These are phyloP conservation scores for Boletus subluridellus DNA, from an alignment of 1,284 basidiomycete genomes.

Conservation along the genomic window DNA sequence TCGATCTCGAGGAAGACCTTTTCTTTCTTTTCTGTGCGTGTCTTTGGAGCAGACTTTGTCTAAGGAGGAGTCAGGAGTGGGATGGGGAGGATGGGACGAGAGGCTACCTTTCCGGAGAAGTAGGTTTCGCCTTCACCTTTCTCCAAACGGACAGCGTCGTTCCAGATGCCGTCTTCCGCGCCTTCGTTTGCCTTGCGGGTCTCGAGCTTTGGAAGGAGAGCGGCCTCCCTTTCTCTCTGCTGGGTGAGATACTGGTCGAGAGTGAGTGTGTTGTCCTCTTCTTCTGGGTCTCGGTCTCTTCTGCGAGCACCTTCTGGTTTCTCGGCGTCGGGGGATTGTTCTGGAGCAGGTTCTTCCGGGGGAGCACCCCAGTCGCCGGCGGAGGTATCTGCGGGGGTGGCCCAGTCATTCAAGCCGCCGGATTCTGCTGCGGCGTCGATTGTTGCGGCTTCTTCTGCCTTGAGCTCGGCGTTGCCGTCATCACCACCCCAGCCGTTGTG, in stretches of 20 bases:
- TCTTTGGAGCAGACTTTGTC: constrained; percentile 59
- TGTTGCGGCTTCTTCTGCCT: constrained; percentile 68
- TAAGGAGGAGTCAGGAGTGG: constrained; percentile 29
- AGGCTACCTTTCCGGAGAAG: constrained; percentile 69
- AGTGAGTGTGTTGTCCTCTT: constrained; percentile 91
- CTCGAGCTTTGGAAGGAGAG: constrained; percentile 67
- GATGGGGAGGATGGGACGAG: neutral
- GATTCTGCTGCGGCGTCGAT: constrained; percentile 54
- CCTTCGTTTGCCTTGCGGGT: constrained; percentile 69
- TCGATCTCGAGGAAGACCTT: constrained; percentile 77
- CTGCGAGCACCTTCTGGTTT: constrained; percentile 42
- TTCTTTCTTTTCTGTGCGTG: constrained; percentile 70
- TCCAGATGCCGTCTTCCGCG: constrained; percentile 54
- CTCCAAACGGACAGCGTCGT: constrained; percentile 58
- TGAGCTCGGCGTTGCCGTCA: constrained; percentile 74
- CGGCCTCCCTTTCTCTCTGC: constrained; percentile 56
- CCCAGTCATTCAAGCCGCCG: constrained; percentile 43
- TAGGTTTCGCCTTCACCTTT: constrained; percentile 65
- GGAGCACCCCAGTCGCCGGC: constrained; percentile 42
- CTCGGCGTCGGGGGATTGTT: constrained; percentile 39
- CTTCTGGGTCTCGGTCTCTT: constrained; percentile 63
- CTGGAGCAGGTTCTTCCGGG: constrained; percentile 32
- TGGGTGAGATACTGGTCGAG: constrained; percentile 80
- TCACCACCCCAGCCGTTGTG: constrained; percentile 91
- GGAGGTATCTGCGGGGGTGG: constrained; percentile 28